Percentiles rank a stretch among this genome's conserved stretches.
Conservation (phyloP, 192 early-diverging fungal genomes). For the Dissophora ornata region DNA sequence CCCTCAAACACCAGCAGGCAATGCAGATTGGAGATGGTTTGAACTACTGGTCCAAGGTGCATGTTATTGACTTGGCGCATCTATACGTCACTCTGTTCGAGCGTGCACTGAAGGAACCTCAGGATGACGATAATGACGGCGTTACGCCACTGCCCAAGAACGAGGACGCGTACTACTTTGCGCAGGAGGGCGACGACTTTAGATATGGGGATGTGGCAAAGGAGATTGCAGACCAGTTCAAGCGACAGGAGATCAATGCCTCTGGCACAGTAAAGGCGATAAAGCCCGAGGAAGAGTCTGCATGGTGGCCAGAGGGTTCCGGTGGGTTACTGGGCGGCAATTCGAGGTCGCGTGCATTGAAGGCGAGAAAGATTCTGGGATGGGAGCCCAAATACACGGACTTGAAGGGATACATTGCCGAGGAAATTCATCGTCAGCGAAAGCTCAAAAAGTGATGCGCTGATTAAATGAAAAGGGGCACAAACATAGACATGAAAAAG, state of each 20-base stretch:
- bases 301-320: conserved; percentile 7
- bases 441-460: not conserved
- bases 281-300: conserved; percentile 10
- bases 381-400: conserved; percentile 41
- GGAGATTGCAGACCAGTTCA: conserved; percentile 31
- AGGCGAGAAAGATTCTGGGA: conserved; percentile 31
- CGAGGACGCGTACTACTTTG: conserved; percentile 43
- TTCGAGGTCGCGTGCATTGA: conserved; percentile 28
- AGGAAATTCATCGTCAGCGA: conserved; percentile 25
- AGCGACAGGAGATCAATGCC: conserved; percentile 12
- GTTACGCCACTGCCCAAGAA: conserved; percentile 43
- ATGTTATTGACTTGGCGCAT: conserved; percentile 41
- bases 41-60: conserved; percentile 42
- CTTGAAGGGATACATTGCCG: conserved; percentile 25
- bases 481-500: no score
- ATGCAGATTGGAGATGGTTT: conserved; percentile 27
- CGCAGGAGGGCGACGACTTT: conserved; percentile 30
- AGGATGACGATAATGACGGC: conserved; percentile 14
- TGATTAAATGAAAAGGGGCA: no score
- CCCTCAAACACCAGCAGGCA: conserved; percentile 20
- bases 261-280: conserved; percentile 15
- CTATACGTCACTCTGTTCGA: conserved; percentile 32
- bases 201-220: conserved; percentile 21
- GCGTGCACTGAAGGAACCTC: conserved; percentile 30
- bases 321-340: conserved; percentile 19